phyloP scores from a whole-genome alignment of 140 eudicot species.

The Ambrosia hybrid region DNA sequence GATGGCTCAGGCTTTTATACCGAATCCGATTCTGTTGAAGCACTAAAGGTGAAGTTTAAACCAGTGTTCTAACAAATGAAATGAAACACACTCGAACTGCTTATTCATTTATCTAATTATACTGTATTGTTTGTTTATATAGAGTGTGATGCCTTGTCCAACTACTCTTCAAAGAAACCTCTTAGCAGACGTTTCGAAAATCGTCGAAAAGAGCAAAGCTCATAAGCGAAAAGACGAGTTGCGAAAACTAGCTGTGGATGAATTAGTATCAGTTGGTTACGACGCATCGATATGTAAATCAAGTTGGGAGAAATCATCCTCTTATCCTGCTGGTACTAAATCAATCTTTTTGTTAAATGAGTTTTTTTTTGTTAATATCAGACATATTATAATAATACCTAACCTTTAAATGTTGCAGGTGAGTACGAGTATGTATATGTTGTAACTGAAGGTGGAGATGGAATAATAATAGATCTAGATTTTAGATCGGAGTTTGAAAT shows the following conservation, averaged over 20 bases:
- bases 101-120: too few relatives aligned
- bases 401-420: conserved; percentile 31
- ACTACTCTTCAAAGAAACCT: conserved; percentile 67
- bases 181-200: conserved; percentile 66
- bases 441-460: conserved; percentile 49
- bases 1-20: conserved; percentile 44
- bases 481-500: conserved; percentile 90
- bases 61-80: too few relatives aligned
- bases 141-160: conserved; percentile 71
- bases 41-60: conserved; percentile 57
- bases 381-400: too few relatives aligned
- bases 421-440: conserved; percentile 85
- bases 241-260: conserved; percentile 50
- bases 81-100: too few relatives aligned
- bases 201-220: conserved; percentile 61
- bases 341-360: not conserved
- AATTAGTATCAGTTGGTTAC: conserved; percentile 48
- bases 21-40: conserved; percentile 46
- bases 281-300: conserved; percentile 80
- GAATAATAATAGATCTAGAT: conserved; percentile 69
- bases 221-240: conserved; percentile 68
- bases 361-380: too few relatives aligned
- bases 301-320: conserved; percentile 78
- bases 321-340: conserved; percentile 69
- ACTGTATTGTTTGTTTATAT: conserved; percentile 1